phyloP scores from a whole-genome alignment of 169 alveolate species.

The Cryptosporidium felis region DNA sequence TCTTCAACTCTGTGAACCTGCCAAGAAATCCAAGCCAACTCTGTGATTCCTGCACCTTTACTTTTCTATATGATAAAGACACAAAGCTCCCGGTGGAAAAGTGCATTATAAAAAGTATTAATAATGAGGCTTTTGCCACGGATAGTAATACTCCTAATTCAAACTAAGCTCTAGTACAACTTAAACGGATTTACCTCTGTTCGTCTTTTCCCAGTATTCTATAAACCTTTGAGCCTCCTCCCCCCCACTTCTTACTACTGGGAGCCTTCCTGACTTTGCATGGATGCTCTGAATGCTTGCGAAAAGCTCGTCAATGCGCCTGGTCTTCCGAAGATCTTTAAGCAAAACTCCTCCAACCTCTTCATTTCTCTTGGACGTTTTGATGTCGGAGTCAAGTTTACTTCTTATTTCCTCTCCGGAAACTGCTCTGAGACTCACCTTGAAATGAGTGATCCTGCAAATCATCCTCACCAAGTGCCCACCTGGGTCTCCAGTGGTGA shows the following conservation, averaged over 20 bases:
- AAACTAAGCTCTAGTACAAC: neutral
- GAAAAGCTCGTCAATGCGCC: conserved; percentile 7
- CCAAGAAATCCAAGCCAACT: conserved; percentile 82
- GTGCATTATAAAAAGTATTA: conserved; percentile 33
- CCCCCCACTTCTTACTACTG: conserved; percentile 23
- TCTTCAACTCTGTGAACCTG: conserved; percentile 79
- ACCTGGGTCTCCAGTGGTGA: conserved; percentile 25
- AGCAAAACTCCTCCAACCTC: neutral
- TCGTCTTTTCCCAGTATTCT: conserved; percentile 48
- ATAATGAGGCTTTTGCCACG: neutral
- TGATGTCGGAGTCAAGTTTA: neutral
- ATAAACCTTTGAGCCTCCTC: conserved; percentile 27
- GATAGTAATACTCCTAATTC: neutral
- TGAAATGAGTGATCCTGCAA: neutral
- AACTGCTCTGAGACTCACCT: neutral
- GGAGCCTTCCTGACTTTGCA: neutral
- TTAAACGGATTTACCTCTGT: conserved; percentile 5
- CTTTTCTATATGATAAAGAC: conserved; percentile 70
- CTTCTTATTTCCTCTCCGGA: neutral
- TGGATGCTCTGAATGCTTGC: conserved; percentile 3
- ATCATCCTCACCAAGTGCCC: conserved; percentile 21
- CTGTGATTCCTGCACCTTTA: conserved; percentile 80
- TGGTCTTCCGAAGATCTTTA: conserved; percentile 2
- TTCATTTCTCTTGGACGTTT: neutral
- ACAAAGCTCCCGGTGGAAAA: conserved; percentile 54